These are phyloP conservation scores for Gastrodia elata DNA, from an alignment of 106 monocot species.

Conservation along the genomic window DNA sequence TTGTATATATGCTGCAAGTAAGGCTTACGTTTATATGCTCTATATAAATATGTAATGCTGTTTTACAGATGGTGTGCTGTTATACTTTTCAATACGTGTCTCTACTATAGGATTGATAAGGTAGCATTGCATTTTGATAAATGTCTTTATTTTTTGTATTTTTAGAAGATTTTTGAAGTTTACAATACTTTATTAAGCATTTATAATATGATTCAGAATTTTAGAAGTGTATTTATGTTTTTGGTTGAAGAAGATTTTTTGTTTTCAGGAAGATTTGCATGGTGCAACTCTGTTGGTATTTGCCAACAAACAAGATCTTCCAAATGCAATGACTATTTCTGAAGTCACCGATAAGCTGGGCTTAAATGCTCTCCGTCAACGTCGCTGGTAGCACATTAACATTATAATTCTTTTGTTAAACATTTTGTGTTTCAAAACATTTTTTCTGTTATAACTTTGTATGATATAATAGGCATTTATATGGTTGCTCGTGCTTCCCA, in stretches of 20 bases:
- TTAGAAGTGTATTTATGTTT: not conserved
- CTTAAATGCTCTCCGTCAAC: conserved; percentile 24
- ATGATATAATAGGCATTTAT: not conserved
- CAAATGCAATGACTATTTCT: conserved; percentile 26
- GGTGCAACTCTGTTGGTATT: conserved; percentile 26
- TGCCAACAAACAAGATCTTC: conserved; percentile 32
- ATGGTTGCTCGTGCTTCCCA: not conserved
- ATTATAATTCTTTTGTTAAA: not conserved
- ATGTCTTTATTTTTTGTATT: no score
- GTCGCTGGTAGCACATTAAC: conserved; percentile 11
- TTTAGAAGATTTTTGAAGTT: no score
- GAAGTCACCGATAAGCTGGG: conserved; percentile 26
- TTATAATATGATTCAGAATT: not conserved
- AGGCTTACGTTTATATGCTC: not conserved
- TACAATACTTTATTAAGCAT: no score
- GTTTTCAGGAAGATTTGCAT: conserved; percentile 14
- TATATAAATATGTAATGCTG: not conserved
- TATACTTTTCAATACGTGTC: no score
- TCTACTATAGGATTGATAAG: no score
- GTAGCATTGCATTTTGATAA: no score
- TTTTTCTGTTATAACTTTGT: not conserved
- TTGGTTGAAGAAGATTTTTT: not conserved
- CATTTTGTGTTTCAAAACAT: not conserved
- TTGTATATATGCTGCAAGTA: not conserved
- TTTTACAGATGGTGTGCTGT: not conserved